Evolutionary conservation across 164 flowering plant genomes (phyloP), one percentile per base, ranked within the genome.

Genomic region (Aristolochia fimbriata): DNA sequence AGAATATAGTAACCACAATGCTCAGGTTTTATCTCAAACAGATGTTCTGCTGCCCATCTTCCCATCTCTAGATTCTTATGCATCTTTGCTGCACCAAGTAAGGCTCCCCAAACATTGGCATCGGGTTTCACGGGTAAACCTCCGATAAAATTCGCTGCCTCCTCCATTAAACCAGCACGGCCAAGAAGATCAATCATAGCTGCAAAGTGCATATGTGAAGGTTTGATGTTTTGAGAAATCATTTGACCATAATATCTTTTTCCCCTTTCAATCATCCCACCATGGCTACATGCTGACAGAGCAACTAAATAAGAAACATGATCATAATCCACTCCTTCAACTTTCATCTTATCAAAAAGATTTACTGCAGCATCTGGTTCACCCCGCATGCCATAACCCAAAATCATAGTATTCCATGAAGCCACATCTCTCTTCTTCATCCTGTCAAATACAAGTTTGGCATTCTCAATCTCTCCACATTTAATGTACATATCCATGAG

Each of bases 281-380:
- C 81, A 57, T 78, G 84, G 61, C 82, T 76, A 64, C 84, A 80
- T 30, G 74, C 80, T 16, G 84, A 80, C 7, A 80, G 49, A 49
- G 78, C 74, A 14, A 81, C 80, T 45, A 80, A 58, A 43, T 69
- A 80, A 20, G 83, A 75, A 63, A 66, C 69, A 30, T 11, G 10
- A 55, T 66, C 69, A 53, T 60, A 60, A 19, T 53, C 58, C 59
- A 60, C 43, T 13, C 60, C 69, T 54, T 60, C 55, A 8, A 17
- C 54, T 27, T 47, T 47, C 69, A 60, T 66, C 52, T 57, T 60
- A 52, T 80, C 81, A 53, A 80, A 77, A 41, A 80, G 67, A 57
- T 59, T 16, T 23, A 77, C 55, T 27, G 81, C 80, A 48, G 68
- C 68, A 27, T 76, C 65, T 4, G 71, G 57, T 15, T 76, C 70